Base-by-base conservation (phyloP, 1,284 basidiomycete species). In the Sphagnurus paluster region DNA sequence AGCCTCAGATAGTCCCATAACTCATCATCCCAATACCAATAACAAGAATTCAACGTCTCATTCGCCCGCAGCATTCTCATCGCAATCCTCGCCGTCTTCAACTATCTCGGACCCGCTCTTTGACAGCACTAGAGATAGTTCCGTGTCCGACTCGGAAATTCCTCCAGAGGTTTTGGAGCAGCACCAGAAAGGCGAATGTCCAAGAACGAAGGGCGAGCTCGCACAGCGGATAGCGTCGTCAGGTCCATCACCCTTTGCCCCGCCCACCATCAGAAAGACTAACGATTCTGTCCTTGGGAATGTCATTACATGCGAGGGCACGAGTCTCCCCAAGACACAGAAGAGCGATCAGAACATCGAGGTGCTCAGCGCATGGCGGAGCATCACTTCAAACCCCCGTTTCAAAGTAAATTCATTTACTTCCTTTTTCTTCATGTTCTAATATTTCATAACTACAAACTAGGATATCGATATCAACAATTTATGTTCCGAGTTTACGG, bases 391-490 rank as follows among this genome's bases (percentile, higher is more conserved):
- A 24, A 77, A 85, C 59, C 85, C 87, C 1, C 71, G 78, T 54
- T 89, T 84, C 64, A 86, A 86, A 76, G 82, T 84, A 42, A 39
- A 77, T 28, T 37, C 29, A 29, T 21, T 39, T 23, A 14, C 33
- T 20, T 40, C 44, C 28, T 37, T 45, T 44, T n/a, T 40, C 3
- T 19, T 14, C n/a, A n/a, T n/a, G n/a, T n/a, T n/a, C n/a, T n/a
- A n/a, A n/a, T n/a, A n/a, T n/a, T n/a, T n/a, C n/a, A n/a, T n/a
- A n/a, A n/a, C n/a, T n/a, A n/a, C n/a, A n/a, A n/a, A 28, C 24
- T 54, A 89, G 84, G 84, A 88, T 54, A 70, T 78, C 30, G 88
- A 90, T 57, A 81, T 91, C 52, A 87, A 85, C 54, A 74, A 84
- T 40, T 69, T 91, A 14, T 91, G 88, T 59, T 61, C 77, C 7